phyloP scores from a whole-genome alignment of 495 filamentous ascomycete species.

The Aspergillus ostianus region DNA sequence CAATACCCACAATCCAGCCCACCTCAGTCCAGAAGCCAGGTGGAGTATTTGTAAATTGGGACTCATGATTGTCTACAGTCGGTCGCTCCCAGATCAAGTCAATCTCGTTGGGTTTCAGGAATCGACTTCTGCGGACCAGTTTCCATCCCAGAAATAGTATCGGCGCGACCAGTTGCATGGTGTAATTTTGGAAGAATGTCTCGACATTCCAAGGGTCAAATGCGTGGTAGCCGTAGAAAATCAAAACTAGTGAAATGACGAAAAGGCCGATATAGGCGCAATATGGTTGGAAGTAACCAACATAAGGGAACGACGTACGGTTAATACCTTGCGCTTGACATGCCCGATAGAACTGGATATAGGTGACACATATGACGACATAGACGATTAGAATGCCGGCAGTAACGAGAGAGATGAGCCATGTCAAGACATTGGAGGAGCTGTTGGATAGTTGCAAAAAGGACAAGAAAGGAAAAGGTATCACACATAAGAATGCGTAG shows the following conservation, averaged over 20 bases:
- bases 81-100: conserved; percentile 55
- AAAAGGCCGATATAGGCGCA: conserved; percentile 46
- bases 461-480: conserved; percentile 49
- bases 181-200: conserved; percentile 56
- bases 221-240: conserved; percentile 48
- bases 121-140: conserved; percentile 48
- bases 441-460: conserved; percentile 31
- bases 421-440: conserved; percentile 33
- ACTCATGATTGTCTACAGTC: conserved; percentile 25
- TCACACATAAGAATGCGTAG: conserved; percentile 46
- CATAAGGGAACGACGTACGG: conserved; percentile 49
- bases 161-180: conserved; percentile 49
- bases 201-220: conserved; percentile 51
- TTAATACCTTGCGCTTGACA: conserved; percentile 55
- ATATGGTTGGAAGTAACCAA: conserved; percentile 56
- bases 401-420: conserved; percentile 35
- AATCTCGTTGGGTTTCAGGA: conserved; percentile 41
- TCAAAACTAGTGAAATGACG: conserved; percentile 38
- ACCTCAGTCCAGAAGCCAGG: conserved; percentile 11
- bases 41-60: neutral
- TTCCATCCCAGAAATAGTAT: conserved; percentile 53
- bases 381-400: conserved; percentile 50
- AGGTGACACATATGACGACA: conserved; percentile 50
- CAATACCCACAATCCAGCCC: neutral
- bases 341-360: conserved; percentile 53